phyloP scores from a whole-genome alignment of 2,329 filamentous ascomycete genomes.

The Arachnopeziza araneosa region DNA sequence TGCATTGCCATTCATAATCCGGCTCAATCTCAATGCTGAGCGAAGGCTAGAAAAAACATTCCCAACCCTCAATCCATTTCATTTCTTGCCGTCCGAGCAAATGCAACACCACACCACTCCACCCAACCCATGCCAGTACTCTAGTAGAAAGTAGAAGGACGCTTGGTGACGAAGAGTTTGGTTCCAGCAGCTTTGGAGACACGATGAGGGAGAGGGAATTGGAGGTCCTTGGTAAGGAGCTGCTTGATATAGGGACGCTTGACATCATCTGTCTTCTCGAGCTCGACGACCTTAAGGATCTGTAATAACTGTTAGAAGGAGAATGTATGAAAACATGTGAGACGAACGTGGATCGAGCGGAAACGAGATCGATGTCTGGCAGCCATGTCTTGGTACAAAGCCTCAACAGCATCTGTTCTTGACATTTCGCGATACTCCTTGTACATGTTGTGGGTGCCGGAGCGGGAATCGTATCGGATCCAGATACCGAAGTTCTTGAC shows the following conservation, averaged over 20 bases:
- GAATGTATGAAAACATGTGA: neutral
- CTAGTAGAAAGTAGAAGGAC: slow-evolving; percentile 95
- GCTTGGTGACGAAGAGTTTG: slow-evolving; percentile 89
- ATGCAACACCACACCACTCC: slow-evolving; percentile 28
- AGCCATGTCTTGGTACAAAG: slow-evolving; percentile 99
- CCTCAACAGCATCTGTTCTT: slow-evolving; percentile 88
- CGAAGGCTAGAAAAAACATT: slow-evolving; percentile 28
- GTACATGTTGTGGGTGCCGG: slow-evolving; percentile 99
- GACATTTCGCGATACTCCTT: slow-evolving; percentile 99
- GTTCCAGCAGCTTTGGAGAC: slow-evolving; percentile 74
- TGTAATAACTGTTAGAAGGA: slow-evolving; percentile 8
- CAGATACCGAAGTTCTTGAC: slow-evolving; percentile 99
- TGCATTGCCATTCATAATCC: slow-evolving; percentile 26
- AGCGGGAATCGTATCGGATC: slow-evolving; percentile 99
- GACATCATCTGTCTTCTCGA: slow-evolving; percentile 65
- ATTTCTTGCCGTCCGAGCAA: slow-evolving; percentile 22
- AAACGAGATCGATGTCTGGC: slow-evolving; percentile 97
- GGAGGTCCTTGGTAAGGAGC: slow-evolving; percentile 88
- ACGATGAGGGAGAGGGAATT: slow-evolving; percentile 98
- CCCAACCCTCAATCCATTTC: neutral
- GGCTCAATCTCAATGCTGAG: slow-evolving; percentile 21
- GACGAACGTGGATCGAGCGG: slow-evolving; percentile 94
- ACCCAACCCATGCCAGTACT: slow-evolving; percentile 17
- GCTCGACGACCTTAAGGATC: slow-evolving; percentile 5
- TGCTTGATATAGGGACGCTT: slow-evolving; percentile 99